These are phyloP conservation scores for Amanita rimosa DNA, from an alignment of 768 basidiomycete species.

Conservation along the genomic window DNA sequence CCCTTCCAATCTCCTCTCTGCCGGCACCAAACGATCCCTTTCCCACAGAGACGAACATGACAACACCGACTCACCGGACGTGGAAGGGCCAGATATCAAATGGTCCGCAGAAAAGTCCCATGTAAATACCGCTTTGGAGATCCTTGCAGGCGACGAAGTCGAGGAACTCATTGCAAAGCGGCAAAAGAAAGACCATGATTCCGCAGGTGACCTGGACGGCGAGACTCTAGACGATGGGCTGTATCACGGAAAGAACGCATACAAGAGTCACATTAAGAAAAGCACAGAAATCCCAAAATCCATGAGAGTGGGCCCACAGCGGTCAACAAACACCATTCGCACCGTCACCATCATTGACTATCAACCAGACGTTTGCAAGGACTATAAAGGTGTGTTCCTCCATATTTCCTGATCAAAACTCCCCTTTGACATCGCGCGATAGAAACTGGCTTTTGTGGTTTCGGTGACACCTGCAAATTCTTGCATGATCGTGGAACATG, in stretches of 20 bases:
- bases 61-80: slow-evolving; percentile 37
- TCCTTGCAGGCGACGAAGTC: slow-evolving; percentile 73
- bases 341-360: slow-evolving; percentile 96
- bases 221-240: slow-evolving; percentile 73
- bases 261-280: slow-evolving; percentile 73
- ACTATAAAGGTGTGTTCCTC: slow-evolving; percentile 80
- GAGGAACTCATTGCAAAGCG: slow-evolving; percentile 69
- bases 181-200: slow-evolving; percentile 40
- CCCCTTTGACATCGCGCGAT: slow-evolving; percentile 7
- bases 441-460: slow-evolving; percentile 99
- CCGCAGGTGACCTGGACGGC: slow-evolving; percentile 34
- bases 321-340: slow-evolving; percentile 71
- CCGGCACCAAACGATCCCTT: slow-evolving; percentile 37
- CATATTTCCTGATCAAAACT: background rate
- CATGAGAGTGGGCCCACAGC: slow-evolving; percentile 77
- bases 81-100: slow-evolving; percentile 59
- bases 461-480: slow-evolving; percentile 98
- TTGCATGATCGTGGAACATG: slow-evolving; percentile 95
- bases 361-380: slow-evolving; percentile 98
- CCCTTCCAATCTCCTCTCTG: slow-evolving; percentile 54
- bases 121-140: slow-evolving; percentile 57
- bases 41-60: slow-evolving; percentile 55
- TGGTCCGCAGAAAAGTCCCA: slow-evolving; percentile 76
- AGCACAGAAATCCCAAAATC: slow-evolving; percentile 77
- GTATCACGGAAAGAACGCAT: slow-evolving; percentile 79